These are phyloP conservation scores for Aspergillus ostianus DNA, from an alignment of 495 filamentous ascomycete genomes.

Conservation along the genomic window DNA sequence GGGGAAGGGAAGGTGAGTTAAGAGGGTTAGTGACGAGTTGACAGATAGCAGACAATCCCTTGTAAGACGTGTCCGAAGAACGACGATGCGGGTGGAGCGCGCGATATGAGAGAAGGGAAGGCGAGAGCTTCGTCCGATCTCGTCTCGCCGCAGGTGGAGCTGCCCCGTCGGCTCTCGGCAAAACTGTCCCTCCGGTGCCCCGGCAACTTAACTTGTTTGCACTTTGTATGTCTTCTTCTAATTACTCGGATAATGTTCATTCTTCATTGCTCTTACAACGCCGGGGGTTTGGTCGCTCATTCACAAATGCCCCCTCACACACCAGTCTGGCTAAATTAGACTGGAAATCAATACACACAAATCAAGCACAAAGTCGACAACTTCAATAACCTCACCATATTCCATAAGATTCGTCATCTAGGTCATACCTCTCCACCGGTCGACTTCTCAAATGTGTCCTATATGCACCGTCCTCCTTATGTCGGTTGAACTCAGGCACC, in stretches of 20 bases:
- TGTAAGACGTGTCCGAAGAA: slow-evolving; percentile 19
- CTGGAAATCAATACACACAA: neutral
- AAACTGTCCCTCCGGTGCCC: slow-evolving; percentile 17
- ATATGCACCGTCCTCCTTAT: slow-evolving; percentile 19
- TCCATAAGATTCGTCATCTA: slow-evolving; percentile 27
- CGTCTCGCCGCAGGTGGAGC: slow-evolving; percentile 16
- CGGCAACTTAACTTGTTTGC: neutral
- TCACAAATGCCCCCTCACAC: neutral
- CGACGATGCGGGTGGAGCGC: slow-evolving; percentile 21
- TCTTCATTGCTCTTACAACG: slow-evolving; percentile 4
- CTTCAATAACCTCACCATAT: slow-evolving; percentile 5
- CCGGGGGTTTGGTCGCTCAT: slow-evolving; percentile 1
- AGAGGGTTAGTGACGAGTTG: neutral
- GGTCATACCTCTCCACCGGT: slow-evolving; percentile 6
- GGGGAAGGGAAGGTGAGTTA: neutral
- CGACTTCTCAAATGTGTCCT: slow-evolving; percentile 6
- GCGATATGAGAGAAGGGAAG: slow-evolving; percentile 16
- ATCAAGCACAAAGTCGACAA: neutral
- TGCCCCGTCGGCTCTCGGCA: slow-evolving; percentile 15
- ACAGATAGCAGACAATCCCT: slow-evolving; percentile 7
- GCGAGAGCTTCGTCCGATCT: slow-evolving; percentile 16
- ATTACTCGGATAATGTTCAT: neutral
- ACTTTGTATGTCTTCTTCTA: too few species aligned
- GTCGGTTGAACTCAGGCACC: slow-evolving; percentile 30
- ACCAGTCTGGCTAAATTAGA: slow-evolving; percentile 16